Base-by-base conservation (phyloP, 2,329 filamentous ascomycete genomes). In the Amesomyces nigricolor region DNA sequence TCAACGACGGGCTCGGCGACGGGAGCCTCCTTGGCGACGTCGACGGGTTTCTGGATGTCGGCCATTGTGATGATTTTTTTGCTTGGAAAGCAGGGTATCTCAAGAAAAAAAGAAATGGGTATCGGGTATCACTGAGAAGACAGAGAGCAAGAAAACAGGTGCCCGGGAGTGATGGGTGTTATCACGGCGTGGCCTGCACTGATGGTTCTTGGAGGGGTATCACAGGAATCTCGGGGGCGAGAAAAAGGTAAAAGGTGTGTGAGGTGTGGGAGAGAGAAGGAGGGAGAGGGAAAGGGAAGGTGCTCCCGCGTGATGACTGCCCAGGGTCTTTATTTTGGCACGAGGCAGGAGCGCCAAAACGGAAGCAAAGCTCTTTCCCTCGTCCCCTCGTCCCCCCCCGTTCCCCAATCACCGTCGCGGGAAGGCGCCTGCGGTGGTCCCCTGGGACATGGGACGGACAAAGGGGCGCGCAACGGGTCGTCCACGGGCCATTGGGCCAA, bases 1-100 rank as follows among this genome's bases (percentile, higher is more conserved):
- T 64, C 60, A 54, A 66, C 65, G 50, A 75, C 71, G 32, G 72
- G 71, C 65, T 76, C 72, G 48, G 69, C 60, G 46, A 64, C 66
- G 51, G 69, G 66, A 58, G 67, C 66, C 74, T 82, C 80, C 69
- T 72, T 66, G 63, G 77, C 70, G 72, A 77, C 76, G 72, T 85
- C 84, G 66, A 81, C 77, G 70, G 85, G 80, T 78, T 90, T 89
- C 73, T 84, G 80, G 72, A 77, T 78, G 69, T 89, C 86, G 75
- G 87, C 83, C 86, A 89, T 89, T 78, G 67, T 80, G 76, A 71
- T 69, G 69, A 30, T 58, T 49, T 40, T 9, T 32, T 52, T 59
- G 53, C 53, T 56, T 52, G 46, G 47, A 61, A 58, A 60, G 58
- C 56, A 60, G 63, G 63, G 63, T 65, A 65, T 64, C 62, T 60